A percentile compares a stretch with the other conserved stretches of the same genome.
These are phyloP conservation scores for Usnea hakonensis DNA, from an alignment of 495 filamentous ascomycete species.

Conservation along the genomic window DNA sequence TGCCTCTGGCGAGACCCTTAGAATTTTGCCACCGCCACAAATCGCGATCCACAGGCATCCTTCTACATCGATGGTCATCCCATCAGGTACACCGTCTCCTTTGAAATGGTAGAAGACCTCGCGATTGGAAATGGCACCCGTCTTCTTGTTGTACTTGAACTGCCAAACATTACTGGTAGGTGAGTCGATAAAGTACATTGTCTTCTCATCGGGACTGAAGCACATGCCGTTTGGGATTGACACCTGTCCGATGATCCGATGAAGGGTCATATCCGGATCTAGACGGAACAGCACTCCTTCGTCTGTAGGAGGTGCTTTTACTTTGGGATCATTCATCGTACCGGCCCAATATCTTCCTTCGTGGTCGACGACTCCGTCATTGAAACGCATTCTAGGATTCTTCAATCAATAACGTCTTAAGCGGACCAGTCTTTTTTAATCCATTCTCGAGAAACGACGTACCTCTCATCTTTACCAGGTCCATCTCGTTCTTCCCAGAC, in stretches of 20 bases:
- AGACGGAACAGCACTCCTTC: conserved; percentile 56
- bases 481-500: conserved; percentile 46
- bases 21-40: conserved; percentile 60
- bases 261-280: conserved; percentile 51
- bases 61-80: conserved; percentile 63
- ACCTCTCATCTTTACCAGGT: conserved; percentile 41
- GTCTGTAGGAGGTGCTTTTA: conserved; percentile 22
- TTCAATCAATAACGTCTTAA: conserved; percentile 18
- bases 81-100: conserved; percentile 57
- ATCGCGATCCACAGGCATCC: conserved; percentile 74
- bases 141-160: conserved; percentile 61
- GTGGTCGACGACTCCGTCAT: conserved; percentile 77
- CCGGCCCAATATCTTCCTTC: conserved; percentile 81
- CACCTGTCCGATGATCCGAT: conserved; percentile 52
- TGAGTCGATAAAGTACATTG: conserved; percentile 78
- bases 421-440: neutral
- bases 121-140: conserved; percentile 57
- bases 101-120: conserved; percentile 58
- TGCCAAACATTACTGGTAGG: conserved; percentile 62
- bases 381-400: conserved; percentile 41
- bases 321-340: conserved; percentile 68
- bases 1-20: conserved; percentile 58
- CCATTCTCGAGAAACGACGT: conserved; percentile 25
- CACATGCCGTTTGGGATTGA: conserved; percentile 85
- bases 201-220: conserved; percentile 63